These are phyloP conservation scores for Ceraceosorus guamensis DNA, from an alignment of 1,284 basidiomycete genomes.

Conservation along the genomic window DNA sequence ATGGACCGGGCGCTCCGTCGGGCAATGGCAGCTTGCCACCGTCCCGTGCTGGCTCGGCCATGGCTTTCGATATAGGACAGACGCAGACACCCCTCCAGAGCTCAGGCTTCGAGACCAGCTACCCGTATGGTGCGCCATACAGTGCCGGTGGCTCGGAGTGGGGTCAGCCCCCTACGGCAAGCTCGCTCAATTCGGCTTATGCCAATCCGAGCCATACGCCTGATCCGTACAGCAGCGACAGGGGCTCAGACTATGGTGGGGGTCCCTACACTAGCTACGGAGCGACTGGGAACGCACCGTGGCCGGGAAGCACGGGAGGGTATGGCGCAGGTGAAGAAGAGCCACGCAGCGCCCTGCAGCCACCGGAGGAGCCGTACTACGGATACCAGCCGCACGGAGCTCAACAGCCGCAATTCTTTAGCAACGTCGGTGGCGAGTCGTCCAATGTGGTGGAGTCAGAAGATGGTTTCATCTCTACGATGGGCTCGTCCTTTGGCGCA, in stretches of 20 bases:
- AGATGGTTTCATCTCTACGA: conserved; percentile 67
- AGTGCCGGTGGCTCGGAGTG: conserved; percentile 12
- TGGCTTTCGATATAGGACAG: conserved; percentile 21
- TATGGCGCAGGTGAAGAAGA: not conserved
- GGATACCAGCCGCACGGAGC: conserved; percentile 38
- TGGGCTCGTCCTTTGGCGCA: conserved; percentile 57
- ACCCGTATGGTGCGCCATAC: conserved; percentile 9
- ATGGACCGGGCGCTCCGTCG: not conserved
- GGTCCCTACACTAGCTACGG: conserved; percentile 18
- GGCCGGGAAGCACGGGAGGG: conserved; percentile 8
- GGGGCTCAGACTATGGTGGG: conserved; percentile 14
- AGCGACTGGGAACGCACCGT: conserved; percentile 13
- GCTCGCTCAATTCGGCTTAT: not conserved
- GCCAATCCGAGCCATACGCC: conserved; percentile 13
- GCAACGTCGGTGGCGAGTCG: conserved; percentile 41
- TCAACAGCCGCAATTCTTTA: conserved; percentile 31
- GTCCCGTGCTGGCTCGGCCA: conserved; percentile 29
- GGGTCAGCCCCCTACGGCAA: not conserved
- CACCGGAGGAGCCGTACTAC: conserved; percentile 21
- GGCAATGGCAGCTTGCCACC: conserved; percentile 13
- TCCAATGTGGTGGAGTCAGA: conserved; percentile 20
- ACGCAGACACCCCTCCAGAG: conserved; percentile 1
- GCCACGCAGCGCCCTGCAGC: not conserved
- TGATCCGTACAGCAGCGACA: conserved; percentile 10
- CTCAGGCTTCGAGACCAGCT: conserved; percentile 11